phyloP scores from a whole-genome alignment of 2,329 filamentous ascomycete species.

The Phaeophleospora eucalypticola region DNA sequence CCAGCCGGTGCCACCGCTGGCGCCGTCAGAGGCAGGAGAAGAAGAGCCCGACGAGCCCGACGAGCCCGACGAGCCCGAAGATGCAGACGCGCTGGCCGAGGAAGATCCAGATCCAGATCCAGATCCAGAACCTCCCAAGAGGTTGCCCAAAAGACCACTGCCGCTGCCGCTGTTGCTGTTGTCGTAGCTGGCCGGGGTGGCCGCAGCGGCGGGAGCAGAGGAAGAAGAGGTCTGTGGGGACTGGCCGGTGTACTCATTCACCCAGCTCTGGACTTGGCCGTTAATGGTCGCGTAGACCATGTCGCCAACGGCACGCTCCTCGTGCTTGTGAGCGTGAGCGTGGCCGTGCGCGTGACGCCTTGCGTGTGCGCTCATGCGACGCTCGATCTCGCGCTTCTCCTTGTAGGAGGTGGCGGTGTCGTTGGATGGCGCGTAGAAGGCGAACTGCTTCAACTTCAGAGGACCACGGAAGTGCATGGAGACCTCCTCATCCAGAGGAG shows the following conservation, averaged over 20 bases:
- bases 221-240: slow-evolving; percentile 15
- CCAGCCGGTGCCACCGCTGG: slow-evolving; percentile 28
- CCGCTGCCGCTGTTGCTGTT: no score
- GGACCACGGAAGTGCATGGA: slow-evolving; percentile 71
- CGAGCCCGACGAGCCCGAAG: not conserved
- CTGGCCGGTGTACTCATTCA: slow-evolving; percentile 51
- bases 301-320: slow-evolving; percentile 44
- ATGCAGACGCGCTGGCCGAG: slow-evolving; percentile 8
- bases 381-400: slow-evolving; percentile 17
- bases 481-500: slow-evolving; percentile 67
- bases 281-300: slow-evolving; percentile 56
- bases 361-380: slow-evolving; percentile 22
- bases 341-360: slow-evolving; percentile 38
- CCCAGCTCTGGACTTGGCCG: slow-evolving; percentile 56
- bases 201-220: slow-evolving; percentile 18
- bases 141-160: no score
- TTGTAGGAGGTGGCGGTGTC: slow-evolving; percentile 22
- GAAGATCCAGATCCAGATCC: slow-evolving; percentile 12
- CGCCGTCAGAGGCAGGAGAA: slow-evolving; percentile 12
- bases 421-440: slow-evolving; percentile 57
- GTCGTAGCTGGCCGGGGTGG: slow-evolving; percentile 5
- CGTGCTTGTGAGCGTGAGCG: slow-evolving; percentile 50
- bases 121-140: no score
- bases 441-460: slow-evolving; percentile 61
- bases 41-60: no score